These are phyloP conservation scores for Verticillium nubilum DNA, from an alignment of 2,329 filamentous ascomycete species.

Conservation along the genomic window DNA sequence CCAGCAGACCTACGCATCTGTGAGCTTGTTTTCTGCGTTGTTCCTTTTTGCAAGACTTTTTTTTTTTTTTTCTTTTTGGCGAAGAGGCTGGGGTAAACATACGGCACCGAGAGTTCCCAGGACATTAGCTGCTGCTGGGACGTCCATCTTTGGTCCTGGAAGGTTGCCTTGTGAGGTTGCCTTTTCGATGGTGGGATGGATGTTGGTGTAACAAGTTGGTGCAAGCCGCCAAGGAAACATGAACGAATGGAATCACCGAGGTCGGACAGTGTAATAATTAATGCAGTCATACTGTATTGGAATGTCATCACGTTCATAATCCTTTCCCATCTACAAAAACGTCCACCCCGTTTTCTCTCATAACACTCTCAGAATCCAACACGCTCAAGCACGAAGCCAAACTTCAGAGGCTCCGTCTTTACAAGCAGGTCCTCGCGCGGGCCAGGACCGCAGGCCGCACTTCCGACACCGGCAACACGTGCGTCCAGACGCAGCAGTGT, in stretches of 20 bases:
- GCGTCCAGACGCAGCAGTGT: slow-evolving; percentile 37
- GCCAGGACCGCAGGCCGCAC: slow-evolving; percentile 41
- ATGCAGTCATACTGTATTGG: no score
- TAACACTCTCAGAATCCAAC: slow-evolving; percentile 9
- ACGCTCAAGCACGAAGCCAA: slow-evolving; percentile 34
- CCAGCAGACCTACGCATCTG: slow-evolving; percentile 50
- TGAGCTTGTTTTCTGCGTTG: slow-evolving; percentile 4
- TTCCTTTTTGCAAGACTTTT: background rate
- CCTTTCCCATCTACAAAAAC: no score
- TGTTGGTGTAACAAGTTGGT: no score
- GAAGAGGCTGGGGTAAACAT: slow-evolving; percentile 15
- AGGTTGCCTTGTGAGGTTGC: background rate
- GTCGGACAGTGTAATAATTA: background rate
- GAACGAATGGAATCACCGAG: no score
- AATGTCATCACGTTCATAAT: no score
- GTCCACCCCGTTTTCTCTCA: background rate
- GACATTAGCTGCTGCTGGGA: slow-evolving; percentile 49
- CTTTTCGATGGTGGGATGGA: background rate
- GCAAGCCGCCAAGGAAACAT: no score
- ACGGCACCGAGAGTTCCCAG: slow-evolving; percentile 56
- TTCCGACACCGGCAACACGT: slow-evolving; percentile 43
- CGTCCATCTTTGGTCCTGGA: slow-evolving; percentile 37
- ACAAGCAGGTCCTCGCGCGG: slow-evolving; percentile 39
- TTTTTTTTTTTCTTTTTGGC: no score
- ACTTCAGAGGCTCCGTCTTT: slow-evolving; percentile 31